Conservation (phyloP, 1,139 yeast genomes). For the Scheffersomyces cryptocercus region DNA sequence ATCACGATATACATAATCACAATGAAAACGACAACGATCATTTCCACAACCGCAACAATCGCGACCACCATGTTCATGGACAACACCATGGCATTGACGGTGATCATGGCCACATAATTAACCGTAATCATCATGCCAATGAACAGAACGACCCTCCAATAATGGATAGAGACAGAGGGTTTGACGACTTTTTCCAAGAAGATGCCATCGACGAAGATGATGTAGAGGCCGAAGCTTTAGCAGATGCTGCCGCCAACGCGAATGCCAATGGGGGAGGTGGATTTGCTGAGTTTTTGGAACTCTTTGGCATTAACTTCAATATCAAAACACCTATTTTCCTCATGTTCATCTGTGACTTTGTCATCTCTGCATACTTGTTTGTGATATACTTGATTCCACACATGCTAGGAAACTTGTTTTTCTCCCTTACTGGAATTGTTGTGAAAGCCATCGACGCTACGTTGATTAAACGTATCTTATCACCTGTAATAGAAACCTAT, state of each 20-base stretch:
- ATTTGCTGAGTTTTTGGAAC: slow-evolving; percentile 26
- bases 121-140: not conserved
- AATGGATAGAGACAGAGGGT: too few relatives aligned
- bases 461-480: not conserved
- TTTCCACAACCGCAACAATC: too few relatives aligned
- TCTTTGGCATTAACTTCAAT: slow-evolving; percentile 38
- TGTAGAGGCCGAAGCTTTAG: slow-evolving; percentile 11
- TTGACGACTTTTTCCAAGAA: not conserved
- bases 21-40: too few relatives aligned
- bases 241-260: slow-evolving; percentile 8
- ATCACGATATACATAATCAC: too few relatives aligned
- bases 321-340: slow-evolving; percentile 38
- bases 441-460: slow-evolving; percentile 2
- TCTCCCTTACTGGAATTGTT: slow-evolving; percentile 13
- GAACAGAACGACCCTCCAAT: too few relatives aligned
- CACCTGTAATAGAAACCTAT: not conserved
- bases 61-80: too few relatives aligned
- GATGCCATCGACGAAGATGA: slow-evolving; percentile 10
- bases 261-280: slow-evolving; percentile 12
- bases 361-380: slow-evolving; percentile 45
- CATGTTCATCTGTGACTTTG: slow-evolving; percentile 39
- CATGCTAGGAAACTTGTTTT: slow-evolving; percentile 41
- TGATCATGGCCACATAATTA: slow-evolving; percentile 10
- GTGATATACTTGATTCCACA: slow-evolving; percentile 58
- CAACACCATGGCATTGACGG: not conserved